phyloP scores from a whole-genome alignment of 805 yeast genomes.

The Candida vartiovaarae region DNA sequence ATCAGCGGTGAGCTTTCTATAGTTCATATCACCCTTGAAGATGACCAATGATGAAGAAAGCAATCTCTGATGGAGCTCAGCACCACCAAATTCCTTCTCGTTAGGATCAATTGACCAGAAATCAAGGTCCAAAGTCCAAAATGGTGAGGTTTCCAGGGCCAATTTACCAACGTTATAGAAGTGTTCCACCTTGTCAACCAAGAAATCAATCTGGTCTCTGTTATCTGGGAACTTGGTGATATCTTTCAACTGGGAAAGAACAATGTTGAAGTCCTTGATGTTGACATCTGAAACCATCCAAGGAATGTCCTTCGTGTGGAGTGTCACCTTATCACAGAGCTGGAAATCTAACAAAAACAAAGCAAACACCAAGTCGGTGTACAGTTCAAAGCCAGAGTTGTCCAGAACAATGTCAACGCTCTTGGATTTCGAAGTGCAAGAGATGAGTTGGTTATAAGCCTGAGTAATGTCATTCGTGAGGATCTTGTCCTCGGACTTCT shows the following conservation, averaged over 20 bases:
- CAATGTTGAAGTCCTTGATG: slow-evolving; percentile 64
- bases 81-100: slow-evolving; percentile 52
- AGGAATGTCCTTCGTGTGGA: slow-evolving; percentile 87
- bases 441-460: slow-evolving; percentile 51
- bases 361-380: slow-evolving; percentile 68
- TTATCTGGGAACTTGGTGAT: slow-evolving; percentile 41
- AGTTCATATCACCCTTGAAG: slow-evolving; percentile 94
- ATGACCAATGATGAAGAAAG: slow-evolving; percentile 61
- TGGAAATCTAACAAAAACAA: slow-evolving; percentile 64
- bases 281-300: slow-evolving; percentile 98
- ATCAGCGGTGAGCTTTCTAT: slow-evolving; percentile 90
- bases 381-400: slow-evolving; percentile 93
- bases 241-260: slow-evolving; percentile 51
- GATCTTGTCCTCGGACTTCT: slow-evolving; percentile 72
- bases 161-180: slow-evolving; percentile 43
- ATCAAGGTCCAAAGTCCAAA: slow-evolving; percentile 81
- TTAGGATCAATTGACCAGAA: slow-evolving; percentile 60
- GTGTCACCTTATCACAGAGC: slow-evolving; percentile 54
- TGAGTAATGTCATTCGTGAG: slow-evolving; percentile 63
- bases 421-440: slow-evolving; percentile 12
- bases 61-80: slow-evolving; percentile 53
- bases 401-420: slow-evolving; percentile 82
- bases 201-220: slow-evolving; percentile 38
- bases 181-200: slow-evolving; percentile 38
- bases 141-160: slow-evolving; percentile 50